Percentiles rank a stretch among this genome's conserved stretches.
Conservation (phyloP, 768 basidiomycete species). For the Kondoa malvinella region DNA sequence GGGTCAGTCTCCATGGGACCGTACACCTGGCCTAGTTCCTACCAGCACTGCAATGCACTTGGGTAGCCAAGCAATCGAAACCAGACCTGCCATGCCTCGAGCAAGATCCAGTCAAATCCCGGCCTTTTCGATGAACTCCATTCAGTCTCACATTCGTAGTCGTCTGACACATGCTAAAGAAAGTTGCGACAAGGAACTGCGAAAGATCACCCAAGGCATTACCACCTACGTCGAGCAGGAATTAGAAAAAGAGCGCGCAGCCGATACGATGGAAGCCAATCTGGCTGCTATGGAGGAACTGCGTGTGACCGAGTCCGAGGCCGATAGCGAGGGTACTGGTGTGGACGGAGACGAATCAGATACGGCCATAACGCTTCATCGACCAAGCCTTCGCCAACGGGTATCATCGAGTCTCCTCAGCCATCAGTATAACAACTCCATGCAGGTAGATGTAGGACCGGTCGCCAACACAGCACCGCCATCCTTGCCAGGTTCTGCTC, state of each 20-base stretch:
- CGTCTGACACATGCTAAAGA: conserved; percentile 86
- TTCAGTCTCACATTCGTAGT: conserved; percentile 78
- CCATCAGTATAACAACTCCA: neutral
- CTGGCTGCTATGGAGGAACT: conserved; percentile 6
- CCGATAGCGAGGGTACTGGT: conserved; percentile 4
- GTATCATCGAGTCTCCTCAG: neutral
- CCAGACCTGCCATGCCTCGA: neutral
- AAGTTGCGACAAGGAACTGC: conserved; percentile 89
- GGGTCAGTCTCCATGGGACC: conserved; percentile 25
- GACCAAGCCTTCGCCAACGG: neutral
- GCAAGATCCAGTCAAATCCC: conserved; percentile 3
- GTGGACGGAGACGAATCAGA: neutral
- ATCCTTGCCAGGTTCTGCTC: neutral
- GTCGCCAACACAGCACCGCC: neutral
- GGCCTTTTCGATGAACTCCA: conserved; percentile 27
- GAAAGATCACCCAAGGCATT: conserved; percentile 82
- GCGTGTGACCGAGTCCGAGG: conserved; percentile 9
- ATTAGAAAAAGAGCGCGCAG: conserved; percentile 46
- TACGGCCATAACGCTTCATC: neutral
- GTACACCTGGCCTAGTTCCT: conserved; percentile 25
- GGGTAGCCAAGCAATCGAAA: neutral
- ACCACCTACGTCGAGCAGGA: conserved; percentile 86
- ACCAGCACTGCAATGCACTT: conserved; percentile 3
- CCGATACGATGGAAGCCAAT: conserved; percentile 24
- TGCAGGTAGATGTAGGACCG: neutral